Evolutionary conservation across 73 alveolate species (phyloP), one percentile per base, ranked within the genome.

Genomic region (Paramecium sexaurelia): DNA sequence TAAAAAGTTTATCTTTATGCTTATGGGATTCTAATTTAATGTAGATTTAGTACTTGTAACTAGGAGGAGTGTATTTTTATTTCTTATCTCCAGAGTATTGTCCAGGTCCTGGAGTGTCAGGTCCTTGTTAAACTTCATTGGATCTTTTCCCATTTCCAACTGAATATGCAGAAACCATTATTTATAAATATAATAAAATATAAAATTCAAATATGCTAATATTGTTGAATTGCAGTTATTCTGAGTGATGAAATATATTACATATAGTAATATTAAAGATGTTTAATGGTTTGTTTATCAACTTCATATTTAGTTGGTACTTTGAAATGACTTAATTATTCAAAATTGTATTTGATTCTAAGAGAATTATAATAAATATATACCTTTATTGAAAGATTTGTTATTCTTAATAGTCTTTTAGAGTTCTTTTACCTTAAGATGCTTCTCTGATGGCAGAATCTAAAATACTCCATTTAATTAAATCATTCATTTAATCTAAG

Each of bases 361-460:
- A 20, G n/a, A 51, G 15, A 4, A 19, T 41, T 11, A 1, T 17
- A 24, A 78, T 29, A 22, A 17, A 20, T 37, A 78, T 20, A 22
- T 15, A 78, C 90, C 90, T 78, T 78, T 78, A 43, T 40, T 41
- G 55, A 39, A 78, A 43, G 19, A 78, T 78, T 15, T 13, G 1
- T 29, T 26, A 78, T 41, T 39, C 40, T 24, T 19, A 13, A 3
- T 37, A 78, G 20, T 78, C 90, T 78, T 11, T 78, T 27, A 78
- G 41, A 33, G 5, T 45, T 40, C 73, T 37, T 78, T 78, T 22
- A 9, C 71, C 71, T 78, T 37, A 45, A 41, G 90, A 78, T 78
- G 90, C 90, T 78, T 78, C 90, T 43, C 90, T 78, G n/a, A 78
- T 78, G 8, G 90, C 68, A 78, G 10, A 19, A 45, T 78, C 90